phyloP scores from a whole-genome alignment of 1,284 basidiomycete species.

The Papiliotrema laurentii region DNA sequence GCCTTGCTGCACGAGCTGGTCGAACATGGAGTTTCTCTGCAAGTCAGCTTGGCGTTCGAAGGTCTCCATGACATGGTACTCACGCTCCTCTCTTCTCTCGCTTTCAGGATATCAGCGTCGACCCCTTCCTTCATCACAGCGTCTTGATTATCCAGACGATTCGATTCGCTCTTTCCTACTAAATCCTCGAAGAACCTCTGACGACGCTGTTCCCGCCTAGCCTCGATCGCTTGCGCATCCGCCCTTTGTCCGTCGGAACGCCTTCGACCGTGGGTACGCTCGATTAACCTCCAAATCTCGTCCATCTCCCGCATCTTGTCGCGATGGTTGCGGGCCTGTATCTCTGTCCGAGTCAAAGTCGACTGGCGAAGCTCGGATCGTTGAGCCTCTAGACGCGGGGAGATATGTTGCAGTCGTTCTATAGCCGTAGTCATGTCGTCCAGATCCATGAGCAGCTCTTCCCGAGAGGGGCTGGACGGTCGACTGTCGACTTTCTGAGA shows the following conservation, averaged over 20 bases:
- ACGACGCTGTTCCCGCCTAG: conserved; percentile 9
- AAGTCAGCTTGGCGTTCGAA: background rate
- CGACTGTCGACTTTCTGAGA: too few relatives aligned
- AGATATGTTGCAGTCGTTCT: conserved; percentile 71
- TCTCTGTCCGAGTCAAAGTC: conserved; percentile 6
- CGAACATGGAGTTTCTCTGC: background rate
- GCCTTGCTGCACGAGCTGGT: background rate
- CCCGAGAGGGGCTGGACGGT: too few relatives aligned
- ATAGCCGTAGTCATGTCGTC: conserved; percentile 79
- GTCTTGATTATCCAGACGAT: conserved; percentile 23
- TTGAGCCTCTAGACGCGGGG: conserved; percentile 80
- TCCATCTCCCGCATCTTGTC: conserved; percentile 35
- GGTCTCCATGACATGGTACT: conserved; percentile 5
- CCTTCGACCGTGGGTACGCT: conserved; percentile 23
- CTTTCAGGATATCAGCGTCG: conserved; percentile 24
- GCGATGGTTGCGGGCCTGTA: conserved; percentile 14
- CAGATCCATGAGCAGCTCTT: conserved; percentile 55
- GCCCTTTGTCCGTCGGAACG: conserved; percentile 16
- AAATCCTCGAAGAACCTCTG: conserved; percentile 20
- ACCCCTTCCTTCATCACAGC: conserved; percentile 8
- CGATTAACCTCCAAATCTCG: conserved; percentile 37
- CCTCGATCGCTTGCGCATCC: conserved; percentile 11
- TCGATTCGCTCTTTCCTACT: conserved; percentile 15
- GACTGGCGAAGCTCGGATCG: conserved; percentile 70
- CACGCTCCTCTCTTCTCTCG: conserved; percentile 28